Percentiles rank a stretch among this genome's conserved stretches.
These are phyloP conservation scores for Suillus paluster DNA, from an alignment of 768 basidiomycete genomes.

Conservation along the genomic window DNA sequence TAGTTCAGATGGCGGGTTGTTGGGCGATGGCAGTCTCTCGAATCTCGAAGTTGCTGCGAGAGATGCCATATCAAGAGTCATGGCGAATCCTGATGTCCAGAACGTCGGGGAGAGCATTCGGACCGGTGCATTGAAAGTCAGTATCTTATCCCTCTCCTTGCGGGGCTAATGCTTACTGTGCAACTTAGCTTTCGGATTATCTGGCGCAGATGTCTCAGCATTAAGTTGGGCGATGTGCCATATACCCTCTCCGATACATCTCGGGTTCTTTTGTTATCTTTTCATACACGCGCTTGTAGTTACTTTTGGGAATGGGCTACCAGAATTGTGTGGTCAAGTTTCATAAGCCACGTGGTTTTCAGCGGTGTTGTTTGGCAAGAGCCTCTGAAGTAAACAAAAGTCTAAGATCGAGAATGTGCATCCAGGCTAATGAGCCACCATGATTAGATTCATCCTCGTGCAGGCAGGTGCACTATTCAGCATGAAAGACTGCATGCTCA, in stretches of 20 bases:
- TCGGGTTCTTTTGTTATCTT: neutral
- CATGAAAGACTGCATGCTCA: conserved; percentile 1
- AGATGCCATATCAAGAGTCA: conserved; percentile 73
- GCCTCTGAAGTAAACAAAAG: conserved; percentile 15
- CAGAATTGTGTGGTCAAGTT: neutral
- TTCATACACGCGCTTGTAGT: conserved; percentile 1
- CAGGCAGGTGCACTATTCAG: conserved; percentile 58
- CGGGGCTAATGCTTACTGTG: neutral
- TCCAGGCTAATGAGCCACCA: conserved; percentile 37
- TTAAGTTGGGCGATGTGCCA: conserved; percentile 20
- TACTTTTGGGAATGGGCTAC: neutral
- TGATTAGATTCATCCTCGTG: conserved; percentile 98
- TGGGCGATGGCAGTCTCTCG: conserved; percentile 55
- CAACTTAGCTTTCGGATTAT: conserved; percentile 61
- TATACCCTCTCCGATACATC: neutral
- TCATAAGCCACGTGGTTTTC: conserved; percentile 1
- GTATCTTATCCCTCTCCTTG: conserved; percentile 22
- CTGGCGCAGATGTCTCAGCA: conserved; percentile 68
- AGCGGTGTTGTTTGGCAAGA: conserved; percentile 17
- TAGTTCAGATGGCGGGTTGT: conserved; percentile 58
- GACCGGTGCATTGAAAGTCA: conserved; percentile 80
- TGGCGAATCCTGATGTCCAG: conserved; percentile 89
- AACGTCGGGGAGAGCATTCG: conserved; percentile 80
- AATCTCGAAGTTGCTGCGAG: conserved; percentile 67
- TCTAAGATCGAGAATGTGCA: neutral